Evolutionary conservation across 1,284 basidiomycete genomes (phyloP), one percentile per base, ranked within the genome.

Genomic region (Melampsora larici-populina): DNA sequence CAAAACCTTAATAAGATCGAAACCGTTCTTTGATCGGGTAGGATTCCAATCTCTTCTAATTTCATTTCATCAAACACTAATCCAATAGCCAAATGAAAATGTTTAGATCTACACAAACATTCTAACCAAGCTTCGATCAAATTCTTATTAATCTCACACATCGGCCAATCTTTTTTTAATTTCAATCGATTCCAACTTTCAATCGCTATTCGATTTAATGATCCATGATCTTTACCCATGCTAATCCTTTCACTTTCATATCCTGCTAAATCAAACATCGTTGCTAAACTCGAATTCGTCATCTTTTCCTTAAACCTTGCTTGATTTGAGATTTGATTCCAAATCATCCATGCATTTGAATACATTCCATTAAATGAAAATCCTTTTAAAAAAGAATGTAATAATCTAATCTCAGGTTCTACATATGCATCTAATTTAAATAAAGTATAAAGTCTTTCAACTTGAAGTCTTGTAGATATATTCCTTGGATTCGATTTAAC

Each of bases 301-400:
- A 88, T 88, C 68, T 85, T 85, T 36, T 74, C 72, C 33, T 79
- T 46, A 18, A 69, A 70, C 15, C 24, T 29, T 13, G 24, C 60
- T 46, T 65, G 68, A 18, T 79, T 86, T 86, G 40, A 88, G 86
- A 33, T 89, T 79, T 88, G 87, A 79, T 93, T 89, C 93, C 94
- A 97, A 15, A 97, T 87, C 40, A 89, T 87, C 80, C 89, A 89
- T 9, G 91, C 90, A 79, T 91, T 89, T 0, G 85, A 85, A 78
- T 89, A 90, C 75, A 88, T 89, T 2, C 89, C 90, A 4, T 90
- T 87, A 29, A 89, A 89, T 81, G 91, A 89, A 84, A 97, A 97
- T 1, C 92, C 90, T 83, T 92, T 89, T 91, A 97, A 93, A 78
- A 97, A 86, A 80, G 92, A 89, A 82, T 94, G 96, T 87, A 91